Base-by-base conservation (phyloP, 805 yeast species). In the Clavispora vitiphila region DNA sequence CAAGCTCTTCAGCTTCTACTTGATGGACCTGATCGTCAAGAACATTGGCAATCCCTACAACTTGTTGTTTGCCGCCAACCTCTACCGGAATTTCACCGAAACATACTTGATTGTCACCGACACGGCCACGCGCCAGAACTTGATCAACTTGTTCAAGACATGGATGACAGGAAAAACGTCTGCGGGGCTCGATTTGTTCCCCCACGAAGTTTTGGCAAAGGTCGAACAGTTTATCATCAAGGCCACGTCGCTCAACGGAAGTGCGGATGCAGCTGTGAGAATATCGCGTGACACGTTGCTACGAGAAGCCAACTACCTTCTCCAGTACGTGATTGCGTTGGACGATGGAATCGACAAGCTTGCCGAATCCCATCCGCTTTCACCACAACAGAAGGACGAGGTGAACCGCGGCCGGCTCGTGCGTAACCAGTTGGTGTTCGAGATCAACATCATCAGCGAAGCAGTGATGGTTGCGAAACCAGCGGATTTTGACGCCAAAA, bases 31-130 rank as follows among this genome's bases (percentile, higher is more conserved):
- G 27, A 66, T 69, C 21, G 58, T 67, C 51, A 69, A 69, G 44
- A 67, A 63, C 50, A 57, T 69, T 23, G 74, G 75, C 12, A 68
- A 62, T 42, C 75, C 75, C 7, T 69, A 67, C 54, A 67, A 67
- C 46, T 43, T 65, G 35, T 49, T 68, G 38, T 68, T 69, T 48
- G 64, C 65, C 31, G 45, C 53, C 18, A 60, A 61, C 39, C 49
- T 69, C 31, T 67, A 59, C 52, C 55, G 55, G 39, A 53, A 55
- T 35, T 69, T 67, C 51, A 62, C 70, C 3, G 71, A 66, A 40
- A 58, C 69, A 2, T 69, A 67, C 49, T 51, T 61, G 39, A 55
- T 68, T 34, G 71, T 67, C 35, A 60, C 68, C 27, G 72, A 69
- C 48, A 62, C 65, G 1, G 54, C 58, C 15, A 66, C 72, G 14